phyloP scores from a whole-genome alignment of 2,329 filamentous ascomycete species.

The Decorospora gaudefroyi region DNA sequence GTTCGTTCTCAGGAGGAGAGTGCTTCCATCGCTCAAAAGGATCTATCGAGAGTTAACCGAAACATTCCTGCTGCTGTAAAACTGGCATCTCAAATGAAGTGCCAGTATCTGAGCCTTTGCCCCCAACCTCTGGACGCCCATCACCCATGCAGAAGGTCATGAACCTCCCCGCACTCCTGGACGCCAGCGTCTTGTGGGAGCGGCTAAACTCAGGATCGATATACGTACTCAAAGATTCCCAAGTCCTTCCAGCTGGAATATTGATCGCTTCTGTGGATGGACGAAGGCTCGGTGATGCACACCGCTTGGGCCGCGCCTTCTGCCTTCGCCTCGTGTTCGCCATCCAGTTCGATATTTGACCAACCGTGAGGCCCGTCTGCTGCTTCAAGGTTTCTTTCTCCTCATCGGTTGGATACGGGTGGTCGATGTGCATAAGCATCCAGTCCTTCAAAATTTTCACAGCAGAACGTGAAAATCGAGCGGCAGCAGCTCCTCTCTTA shows the following conservation, averaged over 20 bases:
- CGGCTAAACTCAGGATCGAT: conserved; percentile 17
- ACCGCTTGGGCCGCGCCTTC: conserved; percentile 71
- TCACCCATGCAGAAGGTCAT: conserved; percentile 27
- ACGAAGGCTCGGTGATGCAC: conserved; percentile 70
- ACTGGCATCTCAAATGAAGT: conserved; percentile 11
- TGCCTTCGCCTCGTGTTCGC: conserved; percentile 84
- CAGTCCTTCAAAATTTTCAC: conserved; percentile 82
- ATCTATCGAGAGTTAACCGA: conserved; percentile 57
- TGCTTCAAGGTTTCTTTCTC: conserved; percentile 80
- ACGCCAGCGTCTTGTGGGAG: conserved; percentile 25
- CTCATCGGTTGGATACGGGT: conserved; percentile 86
- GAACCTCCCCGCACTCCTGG: conserved; percentile 26
- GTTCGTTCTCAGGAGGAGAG: conserved; percentile 71
- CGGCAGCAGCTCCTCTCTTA: conserved; percentile 44
- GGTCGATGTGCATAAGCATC: conserved; percentile 76
- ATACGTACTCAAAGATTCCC: conserved; percentile 49
- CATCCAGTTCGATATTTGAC: conserved; percentile 89
- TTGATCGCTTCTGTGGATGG: conserved; percentile 69
- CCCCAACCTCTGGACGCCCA: conserved; percentile 2
- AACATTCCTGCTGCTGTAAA: conserved; percentile 28
- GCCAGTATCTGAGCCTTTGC: conserved; percentile 5
- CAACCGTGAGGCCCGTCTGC: conserved; percentile 78
- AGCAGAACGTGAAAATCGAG: conserved; percentile 74
- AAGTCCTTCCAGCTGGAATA: conserved; percentile 68
- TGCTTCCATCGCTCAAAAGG: conserved; percentile 71